Evolutionary conservation across 2,329 filamentous ascomycete species (phyloP), one percentile per base, ranked within the genome.

Genomic region (Metarhizium anisopliae): DNA sequence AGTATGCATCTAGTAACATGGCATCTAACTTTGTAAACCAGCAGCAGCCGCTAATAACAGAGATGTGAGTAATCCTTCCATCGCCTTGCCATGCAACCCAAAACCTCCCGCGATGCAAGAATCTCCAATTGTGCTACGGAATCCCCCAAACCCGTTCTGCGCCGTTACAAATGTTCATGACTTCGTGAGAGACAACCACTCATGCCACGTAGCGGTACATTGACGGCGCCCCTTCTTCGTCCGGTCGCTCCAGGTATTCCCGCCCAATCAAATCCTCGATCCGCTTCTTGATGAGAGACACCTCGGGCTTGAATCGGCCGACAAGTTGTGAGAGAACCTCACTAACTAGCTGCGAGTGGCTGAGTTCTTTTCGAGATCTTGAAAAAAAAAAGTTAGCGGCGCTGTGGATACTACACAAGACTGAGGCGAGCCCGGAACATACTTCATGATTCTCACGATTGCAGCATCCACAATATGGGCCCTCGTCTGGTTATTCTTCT

Each of bases 371-470:
- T 56, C 88, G 85, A 74, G 88, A 85, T 68, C 87, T 90, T 25
- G 25, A 25, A 25, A 25, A 25, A 25, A 25, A 25, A 25, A 25
- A 25, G 25, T 25, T 25, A 25, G 25, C 25, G 25, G 25, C 25
- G 45, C 18, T 43, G n/a, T 25, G 11, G 18, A 54, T 11, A 35
- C 32, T 11, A 42, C 8, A 25, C 8, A n/a, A 30, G 6, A 47
- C 30, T 8, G 16, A 54, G 13, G 14, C 13, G 35, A 53, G 14
- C n/a, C 16, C 3, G 18, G 2, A 35, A 80, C 84, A 50, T 80
- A 91, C 87, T 93, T 93, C 88, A 92, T 92, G 64, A 91, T 91
- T 52, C 89, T 79, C 58, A 92, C 88, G 61, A 93, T 78, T 4
- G 87, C 86, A 7, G 88, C 87, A 64, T 93, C 88, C 29, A 91